Evolutionary conservation across 169 alveolate species (phyloP), one percentile per base, ranked within the genome.

Genomic region (Condylostoma magnum): DNA sequence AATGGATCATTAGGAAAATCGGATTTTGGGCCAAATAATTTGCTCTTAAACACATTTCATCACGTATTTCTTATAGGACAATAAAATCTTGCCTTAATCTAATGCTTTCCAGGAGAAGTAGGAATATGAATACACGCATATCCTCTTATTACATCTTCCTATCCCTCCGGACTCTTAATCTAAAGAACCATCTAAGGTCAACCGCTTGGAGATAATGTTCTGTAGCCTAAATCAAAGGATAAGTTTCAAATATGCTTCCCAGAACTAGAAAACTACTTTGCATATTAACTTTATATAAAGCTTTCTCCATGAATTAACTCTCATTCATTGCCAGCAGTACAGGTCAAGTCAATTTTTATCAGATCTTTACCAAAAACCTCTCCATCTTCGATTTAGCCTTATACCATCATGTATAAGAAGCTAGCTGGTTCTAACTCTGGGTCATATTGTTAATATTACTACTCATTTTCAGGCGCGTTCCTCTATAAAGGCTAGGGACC

Each of bases 121-220:
- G 92, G 92, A 4, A 85, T 82, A 55, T 80, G 86, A 6, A 69
- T 50, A 22, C 60, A 46, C 5, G 84, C 84, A 63, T 85, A 85
- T 5, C 84, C 83, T 53, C 81, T 73, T 15, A 85, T 53, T 15
- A 65, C 71, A 38, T 80, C 89, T 57, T 84, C 87, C 4, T 77
- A 30, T 55, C 67, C 56, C 55, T 85, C 86, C 38, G 82, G 60
- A n/a, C 79, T 77, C 33, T 71, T 73, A 30, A 70, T 58, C 15
- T 60, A 53, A 20, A 85, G n/a, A 18, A 63, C 71, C 15, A 85
- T 15, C 56, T 85, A 60, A 60, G 92, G 92, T 89, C 92, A 85
- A 18, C 87, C 92, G 10, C 38, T 52, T 20, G 76, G 83, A 53
- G 56, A 68, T 0, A 50, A 27, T n/a, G 86, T 54, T 18, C 74